Base-by-base conservation (phyloP, 768 basidiomycete genomes). In the Arthromyces matolae region DNA sequence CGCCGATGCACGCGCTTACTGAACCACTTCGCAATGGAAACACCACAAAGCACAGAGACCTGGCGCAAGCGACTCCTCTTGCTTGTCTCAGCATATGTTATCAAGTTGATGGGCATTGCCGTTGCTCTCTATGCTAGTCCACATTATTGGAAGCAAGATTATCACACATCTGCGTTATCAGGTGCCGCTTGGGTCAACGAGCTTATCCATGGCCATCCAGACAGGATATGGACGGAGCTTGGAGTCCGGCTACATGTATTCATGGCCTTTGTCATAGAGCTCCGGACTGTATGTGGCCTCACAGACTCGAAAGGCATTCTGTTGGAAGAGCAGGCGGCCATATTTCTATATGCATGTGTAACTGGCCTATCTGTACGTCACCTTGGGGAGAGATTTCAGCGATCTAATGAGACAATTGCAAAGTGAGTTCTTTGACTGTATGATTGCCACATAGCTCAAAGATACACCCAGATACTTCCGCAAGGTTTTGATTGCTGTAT, bases 301-400 rank as follows among this genome's bases (percentile, higher is more conserved):
- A 18, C n/a, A 16, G 60, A 70, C 42, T 50, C 46, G 5, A 6
- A 23, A 53, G 2, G 66, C 64, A 34, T 36, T 18, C 14, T 18
- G 10, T 47, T 52, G 24, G 16, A 56, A 29, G 62, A 64, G 42
- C 50, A 61, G 35, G 38, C 52, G 22, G 59, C 62, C n/a, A 64
- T 64, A 20, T 64, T 64, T 48, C 50, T 64, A 8, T 60, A 63
- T 39, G 53, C 45, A 12, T 55, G 53, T 34, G 47, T 59, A 14
- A 66, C 56, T 14, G 57, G 55, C 1, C 40, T 58, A 5, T 52
- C 39, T 4, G 24, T 54, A 24, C 16, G 41, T 9, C 60, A 62
- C 43, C 50, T 65, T 38, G 58, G 49, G 5, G 64, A 68, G 33
- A 31, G 47, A 4, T 67, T 68, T 45, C 66, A 66, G 42, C n/a